phyloP scores from a whole-genome alignment of 192 early-diverging fungal species.

The Kappamyces sp. region DNA sequence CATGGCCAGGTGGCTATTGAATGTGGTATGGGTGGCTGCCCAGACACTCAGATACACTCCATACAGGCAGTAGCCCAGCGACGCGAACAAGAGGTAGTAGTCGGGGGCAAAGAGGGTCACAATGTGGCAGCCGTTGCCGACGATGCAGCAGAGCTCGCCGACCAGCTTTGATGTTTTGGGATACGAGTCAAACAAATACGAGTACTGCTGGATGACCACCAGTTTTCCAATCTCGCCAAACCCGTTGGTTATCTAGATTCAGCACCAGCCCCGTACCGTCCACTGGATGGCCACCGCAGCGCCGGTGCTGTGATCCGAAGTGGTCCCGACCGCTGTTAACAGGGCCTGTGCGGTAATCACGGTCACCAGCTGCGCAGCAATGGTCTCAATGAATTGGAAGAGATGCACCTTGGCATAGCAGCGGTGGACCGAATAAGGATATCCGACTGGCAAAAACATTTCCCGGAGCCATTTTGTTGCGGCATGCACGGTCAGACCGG shows the following conservation, averaged over 20 bases:
- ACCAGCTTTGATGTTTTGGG: constrained; percentile 68
- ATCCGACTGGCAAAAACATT: constrained; percentile 23
- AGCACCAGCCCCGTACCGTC: constrained; percentile 33
- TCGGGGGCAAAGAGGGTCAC: constrained; percentile 44
- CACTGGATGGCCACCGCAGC: constrained; percentile 64
- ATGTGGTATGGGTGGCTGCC: constrained; percentile 70
- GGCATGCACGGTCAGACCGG: too few relatives aligned
- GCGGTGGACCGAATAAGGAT: constrained; percentile 49
- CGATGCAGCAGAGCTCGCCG: constrained; percentile 48
- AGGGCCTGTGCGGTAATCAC: constrained; percentile 61
- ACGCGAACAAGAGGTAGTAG: constrained; percentile 49
- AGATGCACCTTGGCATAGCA: constrained; percentile 51
- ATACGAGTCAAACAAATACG: constrained; percentile 62
- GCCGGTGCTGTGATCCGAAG: constrained; percentile 45
- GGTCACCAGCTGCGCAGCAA: constrained; percentile 16
- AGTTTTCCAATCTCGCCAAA: constrained; percentile 53
- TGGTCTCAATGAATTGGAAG: constrained; percentile 54
- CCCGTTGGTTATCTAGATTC: too few relatives aligned
- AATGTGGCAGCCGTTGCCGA: constrained; percentile 50
- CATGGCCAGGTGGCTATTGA: constrained; percentile 60
- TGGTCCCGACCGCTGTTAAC: constrained; percentile 53
- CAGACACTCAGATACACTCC: constrained; percentile 60
- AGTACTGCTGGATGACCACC: constrained; percentile 63
- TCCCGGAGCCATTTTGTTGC: too few relatives aligned
- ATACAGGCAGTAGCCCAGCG: constrained; percentile 51